Conservation (phyloP, 2,329 filamentous ascomycete species). For the Pseudophaeomoniella oleicola region DNA sequence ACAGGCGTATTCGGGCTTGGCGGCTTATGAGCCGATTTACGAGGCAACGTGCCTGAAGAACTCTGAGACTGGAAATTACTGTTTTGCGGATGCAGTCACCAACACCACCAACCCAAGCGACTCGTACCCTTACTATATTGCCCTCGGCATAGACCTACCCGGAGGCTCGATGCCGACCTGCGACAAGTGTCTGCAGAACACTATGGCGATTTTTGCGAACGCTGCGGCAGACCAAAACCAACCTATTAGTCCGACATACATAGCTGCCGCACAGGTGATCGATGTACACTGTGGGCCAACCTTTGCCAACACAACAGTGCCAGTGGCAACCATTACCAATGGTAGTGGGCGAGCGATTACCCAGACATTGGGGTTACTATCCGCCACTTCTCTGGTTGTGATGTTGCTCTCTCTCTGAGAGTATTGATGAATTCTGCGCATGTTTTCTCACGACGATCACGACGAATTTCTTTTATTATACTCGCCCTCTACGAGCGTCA, state of each 20-base stretch:
- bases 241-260: constrained; percentile 55
- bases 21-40: constrained; percentile 66
- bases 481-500: no score
- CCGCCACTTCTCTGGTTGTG: no score
- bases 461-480: no score
- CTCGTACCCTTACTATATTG: constrained; percentile 72
- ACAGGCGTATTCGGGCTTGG: constrained; percentile 60
- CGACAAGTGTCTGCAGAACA: constrained; percentile 58
- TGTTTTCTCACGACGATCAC: no score
- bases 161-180: constrained; percentile 57
- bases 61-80: constrained; percentile 50
- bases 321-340: constrained; percentile 3
- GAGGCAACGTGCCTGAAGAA: constrained; percentile 66
- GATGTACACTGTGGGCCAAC: constrained; percentile 46
- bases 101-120: constrained; percentile 57
- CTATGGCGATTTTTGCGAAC: constrained; percentile 66
- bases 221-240: constrained; percentile 52
- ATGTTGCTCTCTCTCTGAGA: no score
- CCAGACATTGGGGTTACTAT: no score
- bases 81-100: constrained; percentile 70
- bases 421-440: no score
- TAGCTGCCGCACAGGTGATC: constrained; percentile 55
- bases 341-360: background rate
- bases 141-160: constrained; percentile 60
- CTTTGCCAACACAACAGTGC: constrained; percentile 37